Evolutionary conservation across 805 yeast species (phyloP).

Genomic region (Candida krabiensis): DNA sequence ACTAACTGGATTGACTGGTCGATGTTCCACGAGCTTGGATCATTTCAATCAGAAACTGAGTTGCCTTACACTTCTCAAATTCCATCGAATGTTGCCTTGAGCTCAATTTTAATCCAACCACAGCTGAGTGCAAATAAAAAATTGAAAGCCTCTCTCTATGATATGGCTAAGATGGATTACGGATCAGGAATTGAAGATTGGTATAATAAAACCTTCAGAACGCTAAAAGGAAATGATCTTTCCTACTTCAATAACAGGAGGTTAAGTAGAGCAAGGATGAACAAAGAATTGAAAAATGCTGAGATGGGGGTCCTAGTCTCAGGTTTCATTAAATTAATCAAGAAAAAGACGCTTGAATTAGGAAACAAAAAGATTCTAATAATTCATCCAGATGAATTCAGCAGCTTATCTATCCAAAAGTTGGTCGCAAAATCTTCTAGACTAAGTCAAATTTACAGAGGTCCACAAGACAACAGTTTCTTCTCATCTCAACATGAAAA

Average conservation of each 20-base stretch:
- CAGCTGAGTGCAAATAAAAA: slow-evolving; percentile 17
- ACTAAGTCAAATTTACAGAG: slow-evolving; percentile 14
- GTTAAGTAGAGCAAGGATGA: slow-evolving; percentile 18
- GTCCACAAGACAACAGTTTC: slow-evolving; percentile 14
- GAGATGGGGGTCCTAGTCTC: slow-evolving; percentile 26
- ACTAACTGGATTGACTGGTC: slow-evolving; percentile 49
- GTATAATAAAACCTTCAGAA: slow-evolving; percentile 23
- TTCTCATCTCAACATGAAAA: slow-evolving; percentile 8
- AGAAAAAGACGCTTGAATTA: slow-evolving; percentile 8
- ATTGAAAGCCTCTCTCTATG: slow-evolving; percentile 21
- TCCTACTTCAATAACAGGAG: slow-evolving; percentile 26
- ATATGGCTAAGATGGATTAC: slow-evolving; percentile 28
- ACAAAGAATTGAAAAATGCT: slow-evolving; percentile 15
- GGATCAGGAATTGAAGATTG: slow-evolving; percentile 20
- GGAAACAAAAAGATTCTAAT: slow-evolving; percentile 17
- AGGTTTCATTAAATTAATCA: slow-evolving; percentile 26
- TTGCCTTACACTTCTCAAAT: slow-evolving; percentile 21
- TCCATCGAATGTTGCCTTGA: slow-evolving; percentile 24
- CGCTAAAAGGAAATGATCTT: slow-evolving; percentile 21
- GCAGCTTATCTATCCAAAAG: slow-evolving; percentile 14
- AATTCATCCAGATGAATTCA: slow-evolving; percentile 30
- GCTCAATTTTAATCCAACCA: slow-evolving; percentile 26
- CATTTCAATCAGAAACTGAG: slow-evolving; percentile 21
- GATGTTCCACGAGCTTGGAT: slow-evolving; percentile 29
- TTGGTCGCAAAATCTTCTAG: slow-evolving; percentile 12